Evolutionary conservation across 306 rosid genomes (phyloP).

Genomic region (Prinsepia uniflora): DNA sequence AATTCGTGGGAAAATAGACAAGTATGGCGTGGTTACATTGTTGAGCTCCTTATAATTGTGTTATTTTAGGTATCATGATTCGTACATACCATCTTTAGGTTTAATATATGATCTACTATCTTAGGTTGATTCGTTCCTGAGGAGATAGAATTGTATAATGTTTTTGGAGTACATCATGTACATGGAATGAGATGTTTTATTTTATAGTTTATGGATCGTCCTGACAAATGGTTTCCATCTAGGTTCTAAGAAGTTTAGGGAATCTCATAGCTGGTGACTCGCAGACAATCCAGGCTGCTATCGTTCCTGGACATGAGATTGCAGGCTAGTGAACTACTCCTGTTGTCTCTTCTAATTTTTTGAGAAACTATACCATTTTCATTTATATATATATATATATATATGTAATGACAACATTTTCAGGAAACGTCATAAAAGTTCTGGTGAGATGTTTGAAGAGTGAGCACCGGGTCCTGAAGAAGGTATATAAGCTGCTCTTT

Average conservation of each 20-base stretch:
- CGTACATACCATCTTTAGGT: background rate
- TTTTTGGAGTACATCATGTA: constrained; percentile 4
- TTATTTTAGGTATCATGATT: background rate
- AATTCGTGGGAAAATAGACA: background rate
- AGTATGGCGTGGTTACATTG: background rate
- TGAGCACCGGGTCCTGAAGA: constrained; percentile 84
- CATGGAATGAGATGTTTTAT: constrained; percentile 10
- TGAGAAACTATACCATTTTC: background rate
- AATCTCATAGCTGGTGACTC: constrained; percentile 90
- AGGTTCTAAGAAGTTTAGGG: constrained; percentile 92
- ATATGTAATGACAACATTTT: constrained; percentile 30
- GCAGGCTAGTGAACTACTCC: constrained; percentile 58
- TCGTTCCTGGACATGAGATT: constrained; percentile 67
- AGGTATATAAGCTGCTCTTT: constrained; percentile 45
- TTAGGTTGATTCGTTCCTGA: background rate
- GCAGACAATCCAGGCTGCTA: constrained; percentile 43
- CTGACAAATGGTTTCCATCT: constrained; percentile 34
- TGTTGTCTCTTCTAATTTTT: background rate
- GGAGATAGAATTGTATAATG: constrained; percentile 7
- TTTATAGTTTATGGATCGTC: constrained; percentile 19
- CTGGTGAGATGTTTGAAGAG: constrained; percentile 72
- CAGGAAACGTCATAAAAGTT: constrained; percentile 65
- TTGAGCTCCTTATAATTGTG: background rate
- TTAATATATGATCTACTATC: background rate
- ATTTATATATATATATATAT: constrained; percentile 4